Evolutionary conservation across 176 grass and related monocot genomes (phyloP), one percentile per base, ranked within the genome.

Genomic region (Eragrostis nindensis): DNA sequence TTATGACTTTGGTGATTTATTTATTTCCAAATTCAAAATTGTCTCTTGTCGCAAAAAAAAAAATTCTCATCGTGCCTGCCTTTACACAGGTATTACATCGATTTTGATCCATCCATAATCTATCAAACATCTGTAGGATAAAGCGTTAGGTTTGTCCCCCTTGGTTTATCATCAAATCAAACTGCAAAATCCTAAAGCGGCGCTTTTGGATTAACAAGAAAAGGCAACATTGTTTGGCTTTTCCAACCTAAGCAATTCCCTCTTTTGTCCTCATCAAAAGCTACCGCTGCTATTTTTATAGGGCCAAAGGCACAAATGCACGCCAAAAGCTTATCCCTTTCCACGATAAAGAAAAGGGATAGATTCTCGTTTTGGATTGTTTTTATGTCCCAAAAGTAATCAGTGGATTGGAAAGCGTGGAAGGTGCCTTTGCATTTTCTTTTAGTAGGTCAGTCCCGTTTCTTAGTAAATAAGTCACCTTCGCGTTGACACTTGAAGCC

Each of bases 181-280:
- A 39, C 24, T 73, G 62, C 19, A 62, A 75, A 85, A 56, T 40
- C 61, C 19, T 64, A 77, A 77, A 66, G 71, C 71, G 5, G 48
- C 52, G 61, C 69, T 69, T 80, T 89, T 60, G 72, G 29, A 22
- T 71, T 66, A 49, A 42, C 61, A 82, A 11, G 77, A 68, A 76
- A 57, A 50, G 17, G 46, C 82, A 70, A 65, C 66, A 40, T 77
- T 47, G 71, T 16, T 54, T 59, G 27, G 64, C 25, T 59, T 89
- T 85, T 89, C 87, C 82, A 77, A 64, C 65, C 77, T 59, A 76
- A 81, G 76, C 82, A 69, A 71, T 53, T 47, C 69, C 43, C 63
- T 50, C 62, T 70, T 89, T 85, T 85, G 55, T 66, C 30, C n/a
- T 42, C 82, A 50, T 36, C 41, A 72, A 71, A 84, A 71, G 53